Percentiles rank a stretch among this genome's conserved stretches.
phyloP scores from a whole-genome alignment of 1,284 basidiomycete genomes.

The Cutaneotrichosporon sp. region DNA sequence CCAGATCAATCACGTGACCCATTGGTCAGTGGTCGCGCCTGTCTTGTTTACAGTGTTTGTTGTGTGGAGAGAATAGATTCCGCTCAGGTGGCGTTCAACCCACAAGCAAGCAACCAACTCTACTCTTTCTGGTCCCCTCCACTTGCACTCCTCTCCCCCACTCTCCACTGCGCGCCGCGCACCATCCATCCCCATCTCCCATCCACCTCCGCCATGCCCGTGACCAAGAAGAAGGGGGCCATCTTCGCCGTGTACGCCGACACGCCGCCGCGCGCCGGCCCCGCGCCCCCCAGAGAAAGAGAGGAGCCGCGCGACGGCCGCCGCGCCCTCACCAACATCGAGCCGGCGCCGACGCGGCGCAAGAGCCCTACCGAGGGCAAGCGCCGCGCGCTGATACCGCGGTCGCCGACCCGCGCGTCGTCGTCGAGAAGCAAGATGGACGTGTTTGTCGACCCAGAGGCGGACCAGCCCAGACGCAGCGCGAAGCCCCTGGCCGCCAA shows the following conservation, averaged over 20 bases:
- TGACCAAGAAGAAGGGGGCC: slow-evolving; percentile 52
- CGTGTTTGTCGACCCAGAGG: background rate
- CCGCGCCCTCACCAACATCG: background rate
- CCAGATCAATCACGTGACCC: background rate
- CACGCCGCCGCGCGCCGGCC: slow-evolving; percentile 33
- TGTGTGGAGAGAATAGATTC: background rate
- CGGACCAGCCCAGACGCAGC: background rate
- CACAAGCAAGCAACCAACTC: background rate
- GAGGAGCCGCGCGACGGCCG: slow-evolving; percentile 12
- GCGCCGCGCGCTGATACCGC: background rate
- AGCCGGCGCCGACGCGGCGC: background rate
- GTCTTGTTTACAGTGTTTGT: slow-evolving; percentile 2
- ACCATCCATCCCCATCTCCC: background rate
- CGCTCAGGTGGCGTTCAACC: background rate
- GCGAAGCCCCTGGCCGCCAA: background rate
- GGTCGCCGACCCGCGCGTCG: background rate
- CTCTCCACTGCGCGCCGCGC: background rate
- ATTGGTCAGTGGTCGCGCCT: background rate
- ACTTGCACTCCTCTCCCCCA: too few species aligned
- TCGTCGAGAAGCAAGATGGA: background rate
- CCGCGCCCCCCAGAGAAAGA: too few species aligned
- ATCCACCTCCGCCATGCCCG: slow-evolving; percentile 46
- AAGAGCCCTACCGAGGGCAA: background rate
- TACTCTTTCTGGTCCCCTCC: too few species aligned
- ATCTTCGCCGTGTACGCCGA: slow-evolving; percentile 54